These are phyloP conservation scores for Magnusiomyces ingens DNA, from an alignment of 1,139 yeast genomes.

Conservation along the genomic window DNA sequence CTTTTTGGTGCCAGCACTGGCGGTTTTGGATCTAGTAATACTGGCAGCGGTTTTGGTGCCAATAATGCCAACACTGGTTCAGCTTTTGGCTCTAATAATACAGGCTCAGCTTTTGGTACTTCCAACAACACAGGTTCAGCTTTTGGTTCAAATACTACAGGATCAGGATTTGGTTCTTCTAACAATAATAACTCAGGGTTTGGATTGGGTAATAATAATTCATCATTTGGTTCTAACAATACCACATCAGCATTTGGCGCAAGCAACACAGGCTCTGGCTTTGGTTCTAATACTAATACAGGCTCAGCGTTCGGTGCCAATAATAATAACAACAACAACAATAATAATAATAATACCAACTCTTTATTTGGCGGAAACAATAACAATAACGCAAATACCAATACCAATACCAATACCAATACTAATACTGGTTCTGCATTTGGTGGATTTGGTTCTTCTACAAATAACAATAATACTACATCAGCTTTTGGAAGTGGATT, in stretches of 20 bases:
- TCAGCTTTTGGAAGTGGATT: background rate
- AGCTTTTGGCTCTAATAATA: constrained; percentile 9
- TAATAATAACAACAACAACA: constrained; percentile 8
- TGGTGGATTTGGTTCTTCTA: constrained; percentile 6
- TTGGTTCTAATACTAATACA: constrained; percentile 17
- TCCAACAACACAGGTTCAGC: constrained; percentile 17
- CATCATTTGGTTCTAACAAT: constrained; percentile 9
- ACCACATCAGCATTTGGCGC: constrained; percentile 7
- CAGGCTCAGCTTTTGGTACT: constrained; percentile 8
- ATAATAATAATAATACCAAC: constrained; percentile 17
- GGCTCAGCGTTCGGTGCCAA: constrained; percentile 3
- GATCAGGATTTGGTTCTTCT: too few species aligned
- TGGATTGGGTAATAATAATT: constrained; percentile 8
- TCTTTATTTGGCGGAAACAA: constrained; percentile 30
- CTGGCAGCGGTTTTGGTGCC: too few species aligned
- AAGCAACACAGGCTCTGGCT: constrained; percentile 17
- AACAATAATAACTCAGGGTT: background rate
- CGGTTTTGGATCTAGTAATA: constrained; percentile 2
- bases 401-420: background rate
- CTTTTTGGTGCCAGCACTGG: constrained; percentile 25
- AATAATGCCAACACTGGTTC: constrained; percentile 1
- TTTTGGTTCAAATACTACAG: constrained; percentile 18
- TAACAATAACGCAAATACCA: background rate
- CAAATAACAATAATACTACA: background rate
- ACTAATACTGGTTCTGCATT: background rate